Evolutionary conservation across 2,329 filamentous ascomycete genomes (phyloP), one percentile per base, ranked within the genome.

Genomic region (Claviceps citrina): DNA sequence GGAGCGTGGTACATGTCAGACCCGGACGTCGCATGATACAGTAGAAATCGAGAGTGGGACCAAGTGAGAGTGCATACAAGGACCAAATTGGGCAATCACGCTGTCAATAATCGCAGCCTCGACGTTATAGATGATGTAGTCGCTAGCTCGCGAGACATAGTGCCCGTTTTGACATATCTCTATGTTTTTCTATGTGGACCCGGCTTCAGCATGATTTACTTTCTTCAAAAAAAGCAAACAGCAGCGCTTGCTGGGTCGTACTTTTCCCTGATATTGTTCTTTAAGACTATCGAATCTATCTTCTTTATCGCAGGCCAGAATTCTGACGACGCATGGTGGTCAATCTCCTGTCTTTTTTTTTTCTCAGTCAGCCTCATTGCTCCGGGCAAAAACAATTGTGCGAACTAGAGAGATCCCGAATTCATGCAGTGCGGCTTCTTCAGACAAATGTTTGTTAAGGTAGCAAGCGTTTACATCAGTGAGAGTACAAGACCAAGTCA

Each of bases 381-480:
- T n/a, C n/a, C n/a, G 24, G 9, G 22, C 5, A 24, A 24, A 26
- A 27, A 13, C 9, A 19, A 22, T n/a, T n/a, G n/a, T n/a, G n/a
- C n/a, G 22, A 33, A 27, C 5, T 4, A 27, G 22, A 24, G 22
- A 24, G 22, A 24, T n/a, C 27, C 18, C 20, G 22, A 35, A 28
- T 28, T 30, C 18, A 31, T n/a, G 16, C 26, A 22, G 38, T 31
- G 18, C 40, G 33, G 43, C 39, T 52, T 48, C 55, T 70, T 95
- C 89, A 95, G 89, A 95, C 83, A 81, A 75, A 74, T 70, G 60
- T 78, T 56, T 58, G 48, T 51, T 64, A 81, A 95, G 89, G 89
- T 96, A 96, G 89, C 89, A 84, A 91, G 83, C 78, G 70, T 77
- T 93, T 81, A 93, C 89, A 95, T 95, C 89, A 95, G 76, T 74